phyloP scores from a whole-genome alignment of 139 green algal species.

The Raphidocelis subcapitata region DNA sequence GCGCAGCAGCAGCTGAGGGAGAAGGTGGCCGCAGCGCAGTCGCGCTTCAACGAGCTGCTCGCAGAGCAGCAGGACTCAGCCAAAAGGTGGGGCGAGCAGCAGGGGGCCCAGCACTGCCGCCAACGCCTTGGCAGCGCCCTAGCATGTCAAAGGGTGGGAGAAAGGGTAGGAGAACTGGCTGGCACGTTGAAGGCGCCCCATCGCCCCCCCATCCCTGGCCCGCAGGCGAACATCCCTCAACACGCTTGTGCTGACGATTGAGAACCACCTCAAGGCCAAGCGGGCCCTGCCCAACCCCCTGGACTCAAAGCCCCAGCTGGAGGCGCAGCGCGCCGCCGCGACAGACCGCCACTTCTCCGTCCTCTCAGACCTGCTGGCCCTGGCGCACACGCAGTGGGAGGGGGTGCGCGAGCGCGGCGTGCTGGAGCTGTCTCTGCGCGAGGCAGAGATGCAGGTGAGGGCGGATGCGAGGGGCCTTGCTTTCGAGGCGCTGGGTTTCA shows the following conservation, averaged over 20 bases:
- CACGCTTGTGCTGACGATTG: neutral
- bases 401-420: neutral
- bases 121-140: no score
- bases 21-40: slow-evolving; percentile 1
- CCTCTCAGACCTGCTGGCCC: slow-evolving; percentile 1
- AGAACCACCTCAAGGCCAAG: slow-evolving; percentile 7
- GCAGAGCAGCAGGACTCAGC: neutral
- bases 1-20: slow-evolving; percentile 3
- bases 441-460: slow-evolving; percentile 37
- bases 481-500: no score
- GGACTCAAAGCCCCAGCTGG: slow-evolving; percentile 19
- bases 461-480: no score
- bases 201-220: neutral
- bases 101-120: no score
- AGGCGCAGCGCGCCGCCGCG: slow-evolving; percentile 15
- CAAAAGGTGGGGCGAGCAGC: neutral
- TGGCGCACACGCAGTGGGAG: slow-evolving; percentile 1
- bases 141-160: no score
- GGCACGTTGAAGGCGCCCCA: no score
- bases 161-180: no score
- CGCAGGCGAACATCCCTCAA: slow-evolving; percentile 25
- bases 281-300: slow-evolving; percentile 34
- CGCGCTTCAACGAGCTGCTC: slow-evolving; percentile 14
- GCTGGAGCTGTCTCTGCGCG: slow-evolving; percentile 8
- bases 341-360: neutral